Evolutionary conservation across 768 basidiomycete genomes (phyloP), one percentile per base, ranked within the genome.

Genomic region (Trametes sanguinea): DNA sequence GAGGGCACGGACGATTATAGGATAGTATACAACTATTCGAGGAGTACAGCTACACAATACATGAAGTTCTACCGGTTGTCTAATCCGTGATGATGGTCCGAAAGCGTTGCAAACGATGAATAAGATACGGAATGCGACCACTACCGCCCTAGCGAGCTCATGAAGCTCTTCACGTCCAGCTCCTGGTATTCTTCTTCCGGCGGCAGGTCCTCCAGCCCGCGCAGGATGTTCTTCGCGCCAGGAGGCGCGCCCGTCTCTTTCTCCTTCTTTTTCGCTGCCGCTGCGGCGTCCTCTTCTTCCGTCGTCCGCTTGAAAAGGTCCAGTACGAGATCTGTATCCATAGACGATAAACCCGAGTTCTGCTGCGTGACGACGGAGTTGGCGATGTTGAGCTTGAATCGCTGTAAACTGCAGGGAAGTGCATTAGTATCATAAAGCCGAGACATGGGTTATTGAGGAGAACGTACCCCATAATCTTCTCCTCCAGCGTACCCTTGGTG

Each of bases 331-430:
- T 98, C 95, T 0, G 97, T 98, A 69, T 96, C 95, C 95, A 99
- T 98, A 2, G 94, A 94, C 1, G 88, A 80, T 51, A 99, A 76
- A 22, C 94, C 95, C 1, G 96, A 84, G 72, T 99, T 99, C 73
- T 99, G 95, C 73, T 99, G 95, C 1, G 94, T 98, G 52, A 99
- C 93, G 61, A 99, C 87, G 7, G 97, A 94, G 66, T 93, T 89
- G 33, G 97, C 97, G 68, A 99, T 96, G 68, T 98, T 98, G 68
- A 98, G 82, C 74, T 99, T 99, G 84, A 99, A 99, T 52, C 95
- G 92, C 82, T 99, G 97, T 64, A 99, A 75, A 39, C 96, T 98
- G 72, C 3, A 46, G 46, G 47, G 52, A 32, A 17, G 57, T n/a
- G 17, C 33, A 44, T 44, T 66, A 67, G 33, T 10, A 40, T 37